Base-by-base conservation (phyloP, 1,284 basidiomycete species). In the Caloboletus firmus region DNA sequence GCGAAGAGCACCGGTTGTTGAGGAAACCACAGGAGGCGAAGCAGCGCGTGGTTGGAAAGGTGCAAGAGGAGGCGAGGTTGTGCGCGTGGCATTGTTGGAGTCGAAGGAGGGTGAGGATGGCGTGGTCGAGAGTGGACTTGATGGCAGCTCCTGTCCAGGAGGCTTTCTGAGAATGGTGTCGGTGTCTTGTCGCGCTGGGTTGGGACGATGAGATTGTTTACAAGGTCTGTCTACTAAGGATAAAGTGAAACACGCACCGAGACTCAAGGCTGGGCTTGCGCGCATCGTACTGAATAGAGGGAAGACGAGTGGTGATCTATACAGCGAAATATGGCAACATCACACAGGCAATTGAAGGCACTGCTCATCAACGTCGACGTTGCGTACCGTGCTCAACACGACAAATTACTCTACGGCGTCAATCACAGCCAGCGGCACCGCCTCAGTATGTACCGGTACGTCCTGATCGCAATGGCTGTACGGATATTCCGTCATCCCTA, bases 81-180 rank as follows among this genome's bases (percentile, higher is more conserved):
- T 54, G 35, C 32, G 51, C 51, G 60, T 43, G 52, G 56, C 56
- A 60, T 64, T 10, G 43, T 13, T 41, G 62, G 80, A 81, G 20
- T 26, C 28, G n/a, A 18, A 18, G 13, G 4, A 77, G 15, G 75
- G 76, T 2, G 74, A 70, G 4, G 75, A 71, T 4, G 58, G 55
- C 22, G 52, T 35, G 24, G 34, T 44, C 8, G 32, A 49, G 28
- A 3, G 26, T 11, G 51, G 37, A 46, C 34, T 36, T 34, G 58
- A 30, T 24, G 24, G 24, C 18, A 12, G 57, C 1, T 50, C 47
- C 35, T 50, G 51, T 36, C 48, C 28, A 31, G 34, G 60, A 20
- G 71, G 10, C 28, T 28, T 28, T 28, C n/a, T n/a, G n/a, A 76
- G 54, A 55, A 73, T 73, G 50, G 56, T 60, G 43, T 71, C 67